Percentiles rank a stretch among this genome's conserved stretches.
phyloP scores from a whole-genome alignment of 495 filamentous ascomycete species.

The Hypoxylon lenormandii region DNA sequence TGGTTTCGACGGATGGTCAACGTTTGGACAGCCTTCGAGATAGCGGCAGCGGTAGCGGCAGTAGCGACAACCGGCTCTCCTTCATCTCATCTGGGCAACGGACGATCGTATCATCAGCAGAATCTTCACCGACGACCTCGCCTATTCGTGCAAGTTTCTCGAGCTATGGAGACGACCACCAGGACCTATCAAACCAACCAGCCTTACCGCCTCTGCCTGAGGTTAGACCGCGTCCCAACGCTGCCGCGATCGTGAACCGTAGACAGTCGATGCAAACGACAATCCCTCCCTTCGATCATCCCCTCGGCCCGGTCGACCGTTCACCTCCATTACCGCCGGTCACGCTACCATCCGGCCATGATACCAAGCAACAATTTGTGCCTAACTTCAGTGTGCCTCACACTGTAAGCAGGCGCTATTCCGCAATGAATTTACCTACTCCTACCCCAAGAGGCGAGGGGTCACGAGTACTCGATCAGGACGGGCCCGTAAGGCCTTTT shows the following conservation, averaged over 20 bases:
- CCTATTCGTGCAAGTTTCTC: slow-evolving; percentile 61
- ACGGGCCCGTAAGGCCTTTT: slow-evolving; percentile 36
- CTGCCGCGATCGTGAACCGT: slow-evolving; percentile 63
- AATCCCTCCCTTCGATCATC: slow-evolving; percentile 57
- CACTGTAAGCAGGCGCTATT: slow-evolving; percentile 57
- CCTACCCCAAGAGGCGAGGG: slow-evolving; percentile 11
- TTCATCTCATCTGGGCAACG: slow-evolving; percentile 70
- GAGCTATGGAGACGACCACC: slow-evolving; percentile 53
- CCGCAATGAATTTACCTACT: slow-evolving; percentile 47
- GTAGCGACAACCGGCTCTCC: slow-evolving; percentile 68
- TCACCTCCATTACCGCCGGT: slow-evolving; percentile 18
- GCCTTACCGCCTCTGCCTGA: slow-evolving; percentile 42
- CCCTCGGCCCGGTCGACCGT: slow-evolving; percentile 39
- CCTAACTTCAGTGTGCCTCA: slow-evolving; percentile 66
- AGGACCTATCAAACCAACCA: slow-evolving; percentile 34
- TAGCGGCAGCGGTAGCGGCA: slow-evolving; percentile 58
- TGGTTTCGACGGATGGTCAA: slow-evolving; percentile 62
- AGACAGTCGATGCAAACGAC: slow-evolving; percentile 66
- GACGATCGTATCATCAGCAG: slow-evolving; percentile 66
- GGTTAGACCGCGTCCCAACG: slow-evolving; percentile 63
- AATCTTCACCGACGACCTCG: slow-evolving; percentile 66
- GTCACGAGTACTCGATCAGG: slow-evolving; percentile 29
- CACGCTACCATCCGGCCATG: slow-evolving; percentile 25
- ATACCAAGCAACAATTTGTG: slow-evolving; percentile 40
- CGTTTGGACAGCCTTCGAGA: slow-evolving; percentile 64